Evolutionary conservation across 2,329 filamentous ascomycete species (phyloP).

Genomic region (Trichophaea hybrida): DNA sequence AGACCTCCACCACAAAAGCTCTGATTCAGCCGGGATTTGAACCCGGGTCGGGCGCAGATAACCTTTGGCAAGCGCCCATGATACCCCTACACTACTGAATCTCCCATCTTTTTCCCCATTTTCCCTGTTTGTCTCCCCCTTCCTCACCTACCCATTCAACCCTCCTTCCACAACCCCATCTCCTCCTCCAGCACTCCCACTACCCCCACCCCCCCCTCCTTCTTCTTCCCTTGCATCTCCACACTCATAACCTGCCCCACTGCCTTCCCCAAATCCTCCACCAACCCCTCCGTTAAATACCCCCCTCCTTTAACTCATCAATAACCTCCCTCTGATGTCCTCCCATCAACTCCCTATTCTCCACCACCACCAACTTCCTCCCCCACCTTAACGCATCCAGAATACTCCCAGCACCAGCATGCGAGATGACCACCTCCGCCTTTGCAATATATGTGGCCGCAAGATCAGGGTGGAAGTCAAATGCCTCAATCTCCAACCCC

Average conservation of each 20-base stretch:
- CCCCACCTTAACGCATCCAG: conserved; percentile 53
- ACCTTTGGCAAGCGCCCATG: no score
- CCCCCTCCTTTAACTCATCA: conserved; percentile 53
- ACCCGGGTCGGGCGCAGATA: no score
- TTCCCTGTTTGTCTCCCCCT: no score
- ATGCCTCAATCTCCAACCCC: conserved; percentile 47
- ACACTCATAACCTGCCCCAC: background rate
- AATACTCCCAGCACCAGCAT: conserved; percentile 50
- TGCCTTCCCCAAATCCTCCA: background rate
- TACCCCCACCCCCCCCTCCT: background rate
- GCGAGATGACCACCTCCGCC: conserved; percentile 67
- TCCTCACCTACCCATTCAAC: background rate
- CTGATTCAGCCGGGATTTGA: background rate
- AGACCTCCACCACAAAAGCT: no score
- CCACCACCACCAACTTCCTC: conserved; percentile 72
- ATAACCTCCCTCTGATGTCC: conserved; percentile 89
- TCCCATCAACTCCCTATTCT: conserved; percentile 66
- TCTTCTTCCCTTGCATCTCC: background rate
- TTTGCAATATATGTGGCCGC: conserved; percentile 36
- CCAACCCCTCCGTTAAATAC: conserved; percentile 56
- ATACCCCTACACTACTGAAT: background rate
- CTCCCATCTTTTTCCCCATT: background rate
- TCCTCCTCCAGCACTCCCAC: conserved; percentile 2
- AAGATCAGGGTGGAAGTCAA: conserved; percentile 49
- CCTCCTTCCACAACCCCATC: conserved; percentile 1